Evolutionary conservation across 1,139 yeast species (phyloP).

Genomic region (Arxiozyma bovina): DNA sequence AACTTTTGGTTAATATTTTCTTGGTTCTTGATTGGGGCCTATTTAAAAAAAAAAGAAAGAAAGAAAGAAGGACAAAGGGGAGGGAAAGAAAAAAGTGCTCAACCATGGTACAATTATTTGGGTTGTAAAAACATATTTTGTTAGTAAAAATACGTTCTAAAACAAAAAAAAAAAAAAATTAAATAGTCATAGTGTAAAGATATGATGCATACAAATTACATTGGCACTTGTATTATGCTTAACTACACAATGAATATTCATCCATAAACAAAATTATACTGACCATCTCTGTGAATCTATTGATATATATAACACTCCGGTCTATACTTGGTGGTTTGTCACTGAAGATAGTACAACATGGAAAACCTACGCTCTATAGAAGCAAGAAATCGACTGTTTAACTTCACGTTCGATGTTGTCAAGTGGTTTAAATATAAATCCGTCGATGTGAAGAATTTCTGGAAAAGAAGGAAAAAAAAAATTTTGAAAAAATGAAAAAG

Average conservation of each 20-base stretch:
- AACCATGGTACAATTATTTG: too few relatives aligned
- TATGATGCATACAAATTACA: conserved; percentile 5
- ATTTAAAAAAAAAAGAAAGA: conserved; percentile 6
- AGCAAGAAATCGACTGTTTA: too few relatives aligned
- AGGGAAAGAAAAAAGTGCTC: not conserved
- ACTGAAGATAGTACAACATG: too few relatives aligned
- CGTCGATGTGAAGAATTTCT: not conserved
- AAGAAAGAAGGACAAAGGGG: too few relatives aligned
- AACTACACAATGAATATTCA: conserved; percentile 4
- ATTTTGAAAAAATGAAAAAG: too few relatives aligned
- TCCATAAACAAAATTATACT: conserved; percentile 38
- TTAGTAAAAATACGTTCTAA: conserved; percentile 13
- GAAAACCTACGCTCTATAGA: not conserved
- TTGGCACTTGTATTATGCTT: not conserved
- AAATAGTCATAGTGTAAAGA: not conserved
- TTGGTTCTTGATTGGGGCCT: conserved; percentile 91
- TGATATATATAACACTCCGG: conserved; percentile 70
- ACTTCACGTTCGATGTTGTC: too few relatives aligned
- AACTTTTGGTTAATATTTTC: conserved; percentile 98
- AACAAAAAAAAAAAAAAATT: not conserved
- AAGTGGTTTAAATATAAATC: not conserved
- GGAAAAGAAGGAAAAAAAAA: too few relatives aligned
- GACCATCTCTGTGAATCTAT: conserved; percentile 90
- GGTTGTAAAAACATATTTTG: conserved; percentile 5
- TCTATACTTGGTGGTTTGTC: conserved; percentile 32